These are phyloP conservation scores for Microbotryum saponariae DNA, from an alignment of 1,284 basidiomycete genomes.

Conservation along the genomic window DNA sequence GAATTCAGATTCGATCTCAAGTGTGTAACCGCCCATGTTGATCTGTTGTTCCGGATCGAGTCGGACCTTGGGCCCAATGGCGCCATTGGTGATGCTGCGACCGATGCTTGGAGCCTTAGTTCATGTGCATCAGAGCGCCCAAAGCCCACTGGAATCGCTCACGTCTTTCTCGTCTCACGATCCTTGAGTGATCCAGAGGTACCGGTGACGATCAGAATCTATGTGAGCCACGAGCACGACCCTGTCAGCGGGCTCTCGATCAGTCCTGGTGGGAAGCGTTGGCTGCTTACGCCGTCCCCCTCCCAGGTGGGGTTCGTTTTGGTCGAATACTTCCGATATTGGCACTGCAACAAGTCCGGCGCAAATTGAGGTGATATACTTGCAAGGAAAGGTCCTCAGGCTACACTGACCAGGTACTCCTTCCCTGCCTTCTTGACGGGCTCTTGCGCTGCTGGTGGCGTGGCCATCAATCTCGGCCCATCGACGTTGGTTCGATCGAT, in stretches of 20 bases:
- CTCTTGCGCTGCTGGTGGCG: too few relatives aligned
- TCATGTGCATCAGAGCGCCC: too few relatives aligned
- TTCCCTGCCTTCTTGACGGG: too few relatives aligned
- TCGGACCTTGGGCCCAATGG: background rate
- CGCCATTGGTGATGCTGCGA: constrained; percentile 10
- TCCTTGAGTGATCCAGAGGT: constrained; percentile 3
- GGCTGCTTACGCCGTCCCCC: constrained; percentile 14
- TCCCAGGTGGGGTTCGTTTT: constrained; percentile 22
- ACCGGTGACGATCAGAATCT: constrained; percentile 10
- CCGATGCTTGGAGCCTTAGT: background rate
- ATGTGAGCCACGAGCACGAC: background rate
- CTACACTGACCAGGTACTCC: too few relatives aligned
- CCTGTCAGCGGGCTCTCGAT: background rate
- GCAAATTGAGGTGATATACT: too few relatives aligned
- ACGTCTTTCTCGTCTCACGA: constrained; percentile 12
- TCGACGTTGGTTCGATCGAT: too few relatives aligned
- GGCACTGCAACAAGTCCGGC: constrained; percentile 5
- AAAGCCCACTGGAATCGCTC: background rate
- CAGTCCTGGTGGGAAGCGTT: background rate
- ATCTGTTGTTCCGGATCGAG: background rate
- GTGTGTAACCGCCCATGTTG: background rate
- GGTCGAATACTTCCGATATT: constrained; percentile 13
- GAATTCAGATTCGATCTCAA: background rate
- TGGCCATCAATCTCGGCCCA: too few relatives aligned
- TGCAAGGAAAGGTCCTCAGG: too few relatives aligned